Evolutionary conservation across 208 protist genomes (phyloP).

Genomic region (Leishmania turanica): DNA sequence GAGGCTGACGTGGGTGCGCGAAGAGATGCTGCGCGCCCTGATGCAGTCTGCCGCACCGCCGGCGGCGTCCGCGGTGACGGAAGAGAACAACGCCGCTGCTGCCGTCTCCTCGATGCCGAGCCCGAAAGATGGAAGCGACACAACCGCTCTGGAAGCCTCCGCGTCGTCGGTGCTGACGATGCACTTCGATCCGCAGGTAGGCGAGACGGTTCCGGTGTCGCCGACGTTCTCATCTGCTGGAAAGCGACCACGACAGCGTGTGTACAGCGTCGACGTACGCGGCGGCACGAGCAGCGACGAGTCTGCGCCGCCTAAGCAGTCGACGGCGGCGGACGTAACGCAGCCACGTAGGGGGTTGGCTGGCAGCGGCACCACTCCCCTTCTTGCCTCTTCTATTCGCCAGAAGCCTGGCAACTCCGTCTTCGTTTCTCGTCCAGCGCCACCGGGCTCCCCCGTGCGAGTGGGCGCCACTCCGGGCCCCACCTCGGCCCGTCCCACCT

Average conservation of each 20-base stretch:
- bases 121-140: background rate
- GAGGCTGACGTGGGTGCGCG: slow-evolving; percentile 23
- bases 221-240: slow-evolving; percentile 1
- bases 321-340: slow-evolving; percentile 8
- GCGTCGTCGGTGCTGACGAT: slow-evolving; percentile 13
- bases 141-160: slow-evolving; percentile 2
- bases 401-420: slow-evolving; percentile 12
- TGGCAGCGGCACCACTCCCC: slow-evolving; percentile 1
- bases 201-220: background rate
- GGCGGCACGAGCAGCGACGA: slow-evolving; percentile 8
- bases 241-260: slow-evolving; percentile 21
- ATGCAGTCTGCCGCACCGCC: slow-evolving; percentile 9
- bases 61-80: background rate
- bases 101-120: background rate
- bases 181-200: slow-evolving; percentile 3
- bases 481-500: slow-evolving; percentile 14
- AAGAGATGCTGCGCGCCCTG: slow-evolving; percentile 30
- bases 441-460: background rate
- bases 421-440: background rate
- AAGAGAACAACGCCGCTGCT: background rate
- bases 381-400: slow-evolving; percentile 29
- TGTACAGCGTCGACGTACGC: slow-evolving; percentile 26
- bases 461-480: background rate
- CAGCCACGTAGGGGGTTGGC: slow-evolving; percentile 13
- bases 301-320: background rate